These are phyloP conservation scores for Malassezia brasiliensis DNA, from an alignment of 1,284 basidiomycete species.

Conservation along the genomic window DNA sequence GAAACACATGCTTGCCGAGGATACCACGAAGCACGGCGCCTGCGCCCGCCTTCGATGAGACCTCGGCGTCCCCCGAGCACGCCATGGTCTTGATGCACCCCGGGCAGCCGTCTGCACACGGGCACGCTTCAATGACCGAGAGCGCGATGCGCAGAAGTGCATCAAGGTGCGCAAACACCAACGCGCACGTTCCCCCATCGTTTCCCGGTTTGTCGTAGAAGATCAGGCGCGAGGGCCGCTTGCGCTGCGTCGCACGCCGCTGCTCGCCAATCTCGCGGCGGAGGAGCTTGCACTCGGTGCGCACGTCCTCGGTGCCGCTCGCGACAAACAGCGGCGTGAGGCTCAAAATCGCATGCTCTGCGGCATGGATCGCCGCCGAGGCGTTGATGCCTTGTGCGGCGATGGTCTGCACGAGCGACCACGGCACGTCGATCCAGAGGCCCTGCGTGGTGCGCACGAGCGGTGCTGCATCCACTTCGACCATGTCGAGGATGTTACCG, in stretches of 20 bases:
- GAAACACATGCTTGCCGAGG: constrained; percentile 11
- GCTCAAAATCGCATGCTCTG: constrained; percentile 72
- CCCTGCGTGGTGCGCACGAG: constrained; percentile 69
- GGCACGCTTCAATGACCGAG: constrained; percentile 59
- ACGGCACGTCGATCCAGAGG: constrained; percentile 74
- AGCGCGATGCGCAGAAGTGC: constrained; percentile 60
- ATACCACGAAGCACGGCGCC: constrained; percentile 40
- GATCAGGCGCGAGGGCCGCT: constrained; percentile 71
- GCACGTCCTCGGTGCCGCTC: constrained; percentile 58
- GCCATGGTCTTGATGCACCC: constrained; percentile 55
- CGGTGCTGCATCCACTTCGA: constrained; percentile 68
- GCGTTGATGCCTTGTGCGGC: constrained; percentile 57
- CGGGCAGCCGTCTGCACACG: constrained; percentile 63
- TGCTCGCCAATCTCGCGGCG: constrained; percentile 63
- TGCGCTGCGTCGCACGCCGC: constrained; percentile 56
- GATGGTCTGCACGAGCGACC: constrained; percentile 55
- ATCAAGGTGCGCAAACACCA: constrained; percentile 70
- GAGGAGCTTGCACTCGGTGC: constrained; percentile 68
- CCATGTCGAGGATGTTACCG: constrained; percentile 62
- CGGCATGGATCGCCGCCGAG: constrained; percentile 72
- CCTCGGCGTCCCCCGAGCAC: constrained; percentile 32
- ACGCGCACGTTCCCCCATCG: constrained; percentile 63
- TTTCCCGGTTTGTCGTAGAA: constrained; percentile 69
- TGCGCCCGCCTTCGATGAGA: constrained; percentile 43
- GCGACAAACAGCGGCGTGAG: constrained; percentile 59